Conservation (phyloP, 1,284 basidiomycete genomes). For the Moesziomyces parantarcticus region DNA sequence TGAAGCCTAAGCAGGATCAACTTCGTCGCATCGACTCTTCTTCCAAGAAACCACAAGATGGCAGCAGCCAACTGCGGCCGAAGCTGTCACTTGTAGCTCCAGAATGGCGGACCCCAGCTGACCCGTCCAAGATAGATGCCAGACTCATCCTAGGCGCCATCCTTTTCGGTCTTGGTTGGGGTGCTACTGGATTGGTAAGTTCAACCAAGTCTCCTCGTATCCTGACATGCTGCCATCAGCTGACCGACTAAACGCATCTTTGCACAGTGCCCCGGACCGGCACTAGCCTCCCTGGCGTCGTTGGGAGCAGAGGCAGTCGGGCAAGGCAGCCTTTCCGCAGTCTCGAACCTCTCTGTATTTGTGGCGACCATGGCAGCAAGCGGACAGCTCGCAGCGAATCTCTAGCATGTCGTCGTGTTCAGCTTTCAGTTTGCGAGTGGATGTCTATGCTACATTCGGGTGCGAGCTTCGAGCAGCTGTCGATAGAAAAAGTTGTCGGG, state of each 20-base stretch:
- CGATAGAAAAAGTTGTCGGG: constrained; percentile 1
- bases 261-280: constrained; percentile 46
- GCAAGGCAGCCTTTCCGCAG: constrained; percentile 6
- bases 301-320: constrained; percentile 4
- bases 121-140: constrained; percentile 44
- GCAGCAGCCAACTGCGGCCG: constrained; percentile 16
- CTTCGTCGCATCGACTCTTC: constrained; percentile 6
- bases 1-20: constrained; percentile 45
- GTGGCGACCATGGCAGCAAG: constrained; percentile 42
- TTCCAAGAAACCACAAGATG: constrained; percentile 9
- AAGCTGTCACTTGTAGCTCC: constrained; percentile 31
- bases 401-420: constrained; percentile 6
- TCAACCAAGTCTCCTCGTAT: background rate
- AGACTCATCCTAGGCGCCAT: constrained; percentile 53
- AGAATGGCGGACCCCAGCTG: constrained; percentile 56
- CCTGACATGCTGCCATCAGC: no score
- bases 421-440: no score
- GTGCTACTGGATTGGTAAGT: constrained; percentile 51
- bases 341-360: constrained; percentile 14
- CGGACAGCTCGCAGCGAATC: constrained; percentile 24
- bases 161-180: constrained; percentile 67
- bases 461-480: background rate
- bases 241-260: no score
- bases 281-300: constrained; percentile 35
- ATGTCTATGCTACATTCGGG: background rate